A percentile compares a stretch with the other conserved stretches of the same genome.
Conservation (phyloP, 768 basidiomycete genomes). For the Tylopilus sp. region DNA sequence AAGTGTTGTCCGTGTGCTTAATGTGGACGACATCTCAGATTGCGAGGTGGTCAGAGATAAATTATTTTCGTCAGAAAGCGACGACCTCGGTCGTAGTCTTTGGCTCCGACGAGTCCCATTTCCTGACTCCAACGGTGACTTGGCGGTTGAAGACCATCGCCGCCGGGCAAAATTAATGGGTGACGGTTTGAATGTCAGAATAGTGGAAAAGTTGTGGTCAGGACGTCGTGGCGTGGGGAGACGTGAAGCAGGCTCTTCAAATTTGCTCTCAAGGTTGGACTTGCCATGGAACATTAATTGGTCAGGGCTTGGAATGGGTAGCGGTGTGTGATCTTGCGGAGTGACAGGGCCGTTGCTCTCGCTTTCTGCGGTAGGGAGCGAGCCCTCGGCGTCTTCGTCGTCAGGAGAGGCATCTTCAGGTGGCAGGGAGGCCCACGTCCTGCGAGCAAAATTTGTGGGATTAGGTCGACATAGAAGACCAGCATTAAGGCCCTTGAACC, state of each 20-base stretch:
- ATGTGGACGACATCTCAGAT: constrained; percentile 28
- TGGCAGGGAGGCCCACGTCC: constrained; percentile 50
- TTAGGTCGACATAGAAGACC: constrained; percentile 56
- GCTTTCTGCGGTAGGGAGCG: constrained; percentile 41
- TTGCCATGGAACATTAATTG: constrained; percentile 24
- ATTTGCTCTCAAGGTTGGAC: constrained; percentile 15
- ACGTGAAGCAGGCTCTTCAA: constrained; percentile 22
- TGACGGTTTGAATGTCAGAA: constrained; percentile 56
- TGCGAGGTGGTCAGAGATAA: constrained; percentile 25
- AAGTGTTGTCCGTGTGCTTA: constrained; percentile 30
- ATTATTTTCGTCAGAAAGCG: constrained; percentile 29
- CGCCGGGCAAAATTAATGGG: constrained; percentile 62
- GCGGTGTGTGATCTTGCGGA: constrained; percentile 48
- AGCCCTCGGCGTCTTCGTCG: constrained; percentile 29
- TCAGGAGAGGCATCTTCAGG: constrained; percentile 35
- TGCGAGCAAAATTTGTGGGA: constrained; percentile 55
- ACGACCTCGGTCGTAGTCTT: constrained; percentile 32
- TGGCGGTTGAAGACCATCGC: constrained; percentile 50
- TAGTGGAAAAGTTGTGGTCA: constrained; percentile 31
- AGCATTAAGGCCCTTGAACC: constrained; percentile 38
- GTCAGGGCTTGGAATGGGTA: constrained; percentile 38
- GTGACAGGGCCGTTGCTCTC: constrained; percentile 52
- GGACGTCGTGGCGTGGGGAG: constrained; percentile 22
- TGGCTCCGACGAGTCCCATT: constrained; percentile 34
- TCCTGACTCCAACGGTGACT: constrained; percentile 35